Evolutionary conservation across 2,329 filamentous ascomycete genomes (phyloP).

Genomic region (Endothia cerciana): DNA sequence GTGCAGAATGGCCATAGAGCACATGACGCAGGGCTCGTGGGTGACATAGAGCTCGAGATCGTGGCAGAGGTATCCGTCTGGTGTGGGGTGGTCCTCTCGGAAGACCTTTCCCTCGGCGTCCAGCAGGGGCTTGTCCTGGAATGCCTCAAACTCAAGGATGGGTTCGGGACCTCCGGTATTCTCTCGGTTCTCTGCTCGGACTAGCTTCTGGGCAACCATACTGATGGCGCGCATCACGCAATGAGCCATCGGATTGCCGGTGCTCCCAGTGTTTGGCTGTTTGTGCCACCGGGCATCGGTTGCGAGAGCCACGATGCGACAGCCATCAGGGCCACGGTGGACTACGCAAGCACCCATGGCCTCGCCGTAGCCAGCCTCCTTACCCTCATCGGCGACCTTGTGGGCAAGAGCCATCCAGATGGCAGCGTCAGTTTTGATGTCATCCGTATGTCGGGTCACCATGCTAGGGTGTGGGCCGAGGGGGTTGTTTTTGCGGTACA

Average conservation of each 20-base stretch:
- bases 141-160: constrained; percentile 62
- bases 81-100: constrained; percentile 64
- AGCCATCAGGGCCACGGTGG: constrained; percentile 57
- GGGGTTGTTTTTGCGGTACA: constrained; percentile 86
- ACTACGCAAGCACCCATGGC: constrained; percentile 76
- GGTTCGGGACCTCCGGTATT: constrained; percentile 36
- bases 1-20: constrained; percentile 93
- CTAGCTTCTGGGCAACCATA: constrained; percentile 75
- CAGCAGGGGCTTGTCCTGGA: constrained; percentile 71
- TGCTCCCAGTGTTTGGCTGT: constrained; percentile 50
- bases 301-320: constrained; percentile 69
- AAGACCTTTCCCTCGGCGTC: constrained; percentile 67
- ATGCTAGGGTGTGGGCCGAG: constrained; percentile 81
- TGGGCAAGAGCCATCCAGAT: constrained; percentile 72
- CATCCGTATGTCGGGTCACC: constrained; percentile 69
- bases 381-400: constrained; percentile 63
- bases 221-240: constrained; percentile 78
- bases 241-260: constrained; percentile 78
- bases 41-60: constrained; percentile 92
- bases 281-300: constrained; percentile 75
- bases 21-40: constrained; percentile 95
- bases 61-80: constrained; percentile 90
- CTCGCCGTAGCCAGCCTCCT: constrained; percentile 64
- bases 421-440: constrained; percentile 66
- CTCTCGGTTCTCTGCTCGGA: constrained; percentile 55